A percentile compares a stretch with the other conserved stretches of the same genome.
Conservation (phyloP, 2,329 filamentous ascomycete species). For the Fusarium mexicanum region DNA sequence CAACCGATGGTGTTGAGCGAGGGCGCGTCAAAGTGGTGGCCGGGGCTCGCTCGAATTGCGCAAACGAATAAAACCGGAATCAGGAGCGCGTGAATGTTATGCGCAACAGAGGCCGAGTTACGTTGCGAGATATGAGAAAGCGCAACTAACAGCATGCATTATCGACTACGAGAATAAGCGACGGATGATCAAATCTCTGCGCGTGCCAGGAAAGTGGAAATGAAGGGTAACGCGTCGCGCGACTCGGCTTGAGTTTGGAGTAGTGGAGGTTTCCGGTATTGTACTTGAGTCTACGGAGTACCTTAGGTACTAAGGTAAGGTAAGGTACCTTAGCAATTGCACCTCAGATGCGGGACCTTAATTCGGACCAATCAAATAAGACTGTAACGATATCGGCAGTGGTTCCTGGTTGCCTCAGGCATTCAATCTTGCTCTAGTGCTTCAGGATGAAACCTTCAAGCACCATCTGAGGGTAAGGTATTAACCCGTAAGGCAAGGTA, state of each 20-base stretch:
- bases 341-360: constrained; percentile 3
- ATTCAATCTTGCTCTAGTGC: not conserved
- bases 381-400: not conserved
- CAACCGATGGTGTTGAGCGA: constrained; percentile 31
- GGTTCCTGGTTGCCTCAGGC: not conserved
- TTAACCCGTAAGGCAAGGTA: not conserved
- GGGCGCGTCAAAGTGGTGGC: constrained; percentile 39
- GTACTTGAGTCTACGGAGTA: not conserved
- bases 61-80: not conserved
- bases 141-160: constrained; percentile 16
- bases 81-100: not conserved
- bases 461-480: not conserved
- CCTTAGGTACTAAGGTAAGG: too few relatives aligned
- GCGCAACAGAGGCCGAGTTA: constrained; percentile 6
- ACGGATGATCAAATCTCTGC: constrained; percentile 4
- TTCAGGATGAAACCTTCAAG: not conserved
- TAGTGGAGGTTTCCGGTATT: constrained; percentile 19
- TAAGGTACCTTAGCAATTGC: not conserved
- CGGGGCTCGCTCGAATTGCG: constrained; percentile 31
- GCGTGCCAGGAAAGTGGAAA: constrained; percentile 32
- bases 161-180: constrained; percentile 7
- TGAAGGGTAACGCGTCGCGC: constrained; percentile 42
- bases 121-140: constrained; percentile 4
- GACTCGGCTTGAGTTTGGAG: constrained; percentile 19
- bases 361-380: not conserved